Conservation (phyloP, 1,139 yeast species). For the Blastobotrys capitulatus region DNA sequence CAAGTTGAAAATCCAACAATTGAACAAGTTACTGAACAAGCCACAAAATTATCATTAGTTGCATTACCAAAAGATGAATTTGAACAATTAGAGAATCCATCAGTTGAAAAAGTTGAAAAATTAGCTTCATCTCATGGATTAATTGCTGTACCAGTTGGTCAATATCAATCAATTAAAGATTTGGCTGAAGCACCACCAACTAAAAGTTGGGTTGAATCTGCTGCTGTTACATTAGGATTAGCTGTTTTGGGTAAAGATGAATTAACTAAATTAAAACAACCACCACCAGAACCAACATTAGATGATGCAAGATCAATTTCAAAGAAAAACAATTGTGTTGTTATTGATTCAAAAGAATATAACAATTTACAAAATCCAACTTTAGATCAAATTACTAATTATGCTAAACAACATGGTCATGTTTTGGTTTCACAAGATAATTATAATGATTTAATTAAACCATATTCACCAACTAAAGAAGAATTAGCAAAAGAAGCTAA, state of each 20-base stretch:
- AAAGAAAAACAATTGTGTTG: conserved; percentile 16
- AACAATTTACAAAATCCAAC: conserved; percentile 19
- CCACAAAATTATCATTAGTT: conserved; percentile 17
- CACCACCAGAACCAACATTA: conserved; percentile 17
- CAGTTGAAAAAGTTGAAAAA: conserved; percentile 14
- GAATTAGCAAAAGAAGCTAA: conserved; percentile 24
- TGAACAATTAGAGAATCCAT: conserved; percentile 17
- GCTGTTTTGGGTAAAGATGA: conserved; percentile 34
- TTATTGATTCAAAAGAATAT: conserved; percentile 22
- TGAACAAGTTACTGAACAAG: conserved; percentile 17
- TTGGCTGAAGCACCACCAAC: conserved; percentile 29
- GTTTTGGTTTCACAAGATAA: conserved; percentile 24
- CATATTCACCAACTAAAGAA: conserved; percentile 22
- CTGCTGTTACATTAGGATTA: conserved; percentile 37
- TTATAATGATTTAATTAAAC: conserved; percentile 20
- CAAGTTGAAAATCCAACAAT: conserved; percentile 20
- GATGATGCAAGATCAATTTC: conserved; percentile 33
- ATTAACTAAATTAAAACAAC: conserved; percentile 21
- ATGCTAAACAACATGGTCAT: conserved; percentile 26
- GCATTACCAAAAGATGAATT: conserved; percentile 26
- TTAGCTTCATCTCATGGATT: conserved; percentile 14
- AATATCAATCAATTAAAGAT: conserved; percentile 30
- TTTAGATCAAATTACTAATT: conserved; percentile 16
- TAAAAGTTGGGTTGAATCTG: conserved; percentile 24
- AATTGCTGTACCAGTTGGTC: conserved; percentile 22